A percentile compares a stretch with the other conserved stretches of the same genome.
Conservation (phyloP, 768 basidiomycete genomes). For the Obba rivulosa region DNA sequence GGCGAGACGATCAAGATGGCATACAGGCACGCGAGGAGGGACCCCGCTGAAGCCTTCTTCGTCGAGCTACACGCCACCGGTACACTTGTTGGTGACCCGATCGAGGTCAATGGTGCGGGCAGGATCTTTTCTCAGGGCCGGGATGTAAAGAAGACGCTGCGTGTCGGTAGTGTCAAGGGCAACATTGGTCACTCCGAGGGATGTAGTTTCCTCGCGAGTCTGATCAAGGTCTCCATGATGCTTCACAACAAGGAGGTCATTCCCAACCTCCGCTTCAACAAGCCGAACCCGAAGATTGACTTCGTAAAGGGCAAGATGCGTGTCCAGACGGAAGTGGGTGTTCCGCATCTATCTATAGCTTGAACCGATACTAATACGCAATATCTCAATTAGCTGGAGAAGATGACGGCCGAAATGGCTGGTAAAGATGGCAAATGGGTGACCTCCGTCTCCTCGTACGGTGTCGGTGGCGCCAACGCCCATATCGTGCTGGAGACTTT, state of each 20-base stretch:
- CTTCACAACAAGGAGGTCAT: constrained; percentile 10
- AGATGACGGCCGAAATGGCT: constrained; percentile 23
- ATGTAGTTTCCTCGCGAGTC: constrained; percentile 29
- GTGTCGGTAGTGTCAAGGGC: constrained; percentile 38
- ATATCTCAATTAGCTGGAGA: constrained; percentile 14
- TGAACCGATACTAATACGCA: constrained; percentile 14
- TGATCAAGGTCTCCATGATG: constrained; percentile 10
- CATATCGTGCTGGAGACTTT: constrained; percentile 26
- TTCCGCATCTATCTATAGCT: constrained; percentile 27
- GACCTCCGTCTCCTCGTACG: constrained; percentile 28
- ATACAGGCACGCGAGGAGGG: constrained; percentile 22
- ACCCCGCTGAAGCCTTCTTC: constrained; percentile 23
- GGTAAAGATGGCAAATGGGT: constrained; percentile 24
- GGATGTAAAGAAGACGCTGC: constrained; percentile 19
- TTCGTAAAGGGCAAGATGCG: constrained; percentile 13
- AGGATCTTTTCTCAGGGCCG: constrained; percentile 22
- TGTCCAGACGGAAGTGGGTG: constrained; percentile 8
- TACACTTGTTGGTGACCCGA: constrained; percentile 20
- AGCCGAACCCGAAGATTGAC: constrained; percentile 11
- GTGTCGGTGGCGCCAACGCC: constrained; percentile 30
- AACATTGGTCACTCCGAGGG: constrained; percentile 37
- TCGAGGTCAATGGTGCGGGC: constrained; percentile 20
- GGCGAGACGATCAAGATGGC: constrained; percentile 28
- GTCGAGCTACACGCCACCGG: constrained; percentile 23
- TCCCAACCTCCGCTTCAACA: constrained; percentile 14